These are phyloP conservation scores for Hortiboletus flavorubellus DNA, from an alignment of 768 basidiomycete species.

Conservation along the genomic window DNA sequence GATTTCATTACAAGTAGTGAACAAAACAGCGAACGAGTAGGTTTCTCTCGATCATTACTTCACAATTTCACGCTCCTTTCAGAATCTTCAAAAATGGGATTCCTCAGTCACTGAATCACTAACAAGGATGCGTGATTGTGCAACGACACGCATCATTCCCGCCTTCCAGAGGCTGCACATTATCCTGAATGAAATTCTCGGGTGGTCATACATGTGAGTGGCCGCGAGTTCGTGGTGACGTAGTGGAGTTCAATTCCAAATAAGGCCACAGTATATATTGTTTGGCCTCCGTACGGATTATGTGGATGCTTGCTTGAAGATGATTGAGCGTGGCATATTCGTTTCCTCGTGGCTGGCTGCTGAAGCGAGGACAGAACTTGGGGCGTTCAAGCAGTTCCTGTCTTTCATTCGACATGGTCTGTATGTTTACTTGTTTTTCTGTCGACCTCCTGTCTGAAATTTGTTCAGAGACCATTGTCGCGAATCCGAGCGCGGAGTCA, in stretches of 20 bases:
- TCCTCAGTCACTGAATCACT: conserved; percentile 66
- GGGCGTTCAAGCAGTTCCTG: conserved; percentile 76
- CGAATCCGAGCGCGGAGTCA: conserved; percentile 51
- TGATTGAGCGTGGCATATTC: conserved; percentile 56
- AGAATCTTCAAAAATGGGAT: conserved; percentile 87
- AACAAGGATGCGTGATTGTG: conserved; percentile 67
- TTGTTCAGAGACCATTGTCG: conserved; percentile 44
- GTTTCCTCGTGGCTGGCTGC: conserved; percentile 67
- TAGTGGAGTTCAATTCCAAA: conserved; percentile 10
- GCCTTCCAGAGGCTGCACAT: conserved; percentile 76
- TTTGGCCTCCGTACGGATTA: conserved; percentile 55
- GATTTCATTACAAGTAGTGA: conserved; percentile 79
- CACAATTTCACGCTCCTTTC: conserved; percentile 21
- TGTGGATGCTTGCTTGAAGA: conserved; percentile 49
- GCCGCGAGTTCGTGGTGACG: conserved; percentile 11
- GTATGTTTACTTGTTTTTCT: conserved; percentile 18
- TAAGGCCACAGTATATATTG: conserved; percentile 53
- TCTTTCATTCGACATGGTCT: conserved; percentile 73
- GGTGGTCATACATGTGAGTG: conserved; percentile 72
- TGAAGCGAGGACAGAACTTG: conserved; percentile 61
- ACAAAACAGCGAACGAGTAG: conserved; percentile 78
- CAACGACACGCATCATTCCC: conserved; percentile 66
- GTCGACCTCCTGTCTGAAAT: conserved; percentile 16
- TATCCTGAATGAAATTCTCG: conserved; percentile 72
- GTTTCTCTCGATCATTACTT: conserved; percentile 16